Evolutionary conservation across 2,329 filamentous ascomycete species (phyloP), one percentile per base, ranked within the genome.

Genomic region (Stagonosporopsis vannaccii): DNA sequence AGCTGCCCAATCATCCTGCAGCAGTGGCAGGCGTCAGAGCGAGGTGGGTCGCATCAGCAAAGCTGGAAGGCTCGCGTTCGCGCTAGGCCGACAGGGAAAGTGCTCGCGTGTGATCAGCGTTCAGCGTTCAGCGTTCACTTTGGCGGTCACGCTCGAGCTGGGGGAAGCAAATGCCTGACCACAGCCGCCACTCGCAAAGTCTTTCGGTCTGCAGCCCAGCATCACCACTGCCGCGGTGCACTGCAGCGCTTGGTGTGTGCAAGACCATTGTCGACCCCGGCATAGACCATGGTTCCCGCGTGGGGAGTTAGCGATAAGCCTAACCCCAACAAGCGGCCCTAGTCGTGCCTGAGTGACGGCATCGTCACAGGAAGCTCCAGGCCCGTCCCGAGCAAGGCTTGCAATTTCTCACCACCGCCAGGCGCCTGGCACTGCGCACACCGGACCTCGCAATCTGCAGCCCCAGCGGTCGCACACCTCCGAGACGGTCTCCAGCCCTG

Each of bases 11-110:
- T 40, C 17, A n/a, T 30, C 6, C 5, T 20, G 35, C 35, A 41
- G 48, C 12, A 25, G 39, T 28, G 25, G 26, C 32, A 13, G 30
- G 35, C 23, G 40, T 30, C 20, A 44, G 25, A 43, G 23, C 44
- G 39, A 42, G 32, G 13, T 26, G 46, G 46, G 26, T 33, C 45
- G n/a, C 32, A 17, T 15, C 13, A 15, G 40, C 30, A 13, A 44
- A 26, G 33, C 36, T 35, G 25, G 15, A 33, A 54, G 44, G 42
- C 43, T 53, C 36, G 42, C 28, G 50, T 36, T 46, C 42, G 30
- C 30, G 37, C 51, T 48, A 48, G 20, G 12, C 51, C 13, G 47
- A 59, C 43, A 4, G 20, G 59, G 60, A 22, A 61, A 55, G 22
- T 32, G 50, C 25, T 51, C 60, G 60, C 60, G 53, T 51, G 60